These are phyloP conservation scores for Sungouiella thailandica DNA, from an alignment of 805 yeast species.

Conservation along the genomic window DNA sequence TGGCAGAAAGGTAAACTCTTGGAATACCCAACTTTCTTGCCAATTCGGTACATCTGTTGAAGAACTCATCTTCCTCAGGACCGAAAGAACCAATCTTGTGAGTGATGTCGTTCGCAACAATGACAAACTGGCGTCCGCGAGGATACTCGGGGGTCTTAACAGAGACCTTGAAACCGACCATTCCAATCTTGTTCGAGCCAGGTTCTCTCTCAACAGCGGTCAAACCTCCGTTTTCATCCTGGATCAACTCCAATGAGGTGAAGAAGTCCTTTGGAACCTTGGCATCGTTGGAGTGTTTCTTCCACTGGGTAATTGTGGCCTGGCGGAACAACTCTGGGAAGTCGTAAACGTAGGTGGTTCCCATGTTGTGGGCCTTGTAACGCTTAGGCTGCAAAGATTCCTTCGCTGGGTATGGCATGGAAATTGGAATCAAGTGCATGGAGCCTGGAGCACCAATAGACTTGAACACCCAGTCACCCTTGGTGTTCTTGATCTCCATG, in stretches of 20 bases:
- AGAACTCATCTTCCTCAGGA: slow-evolving; percentile 90
- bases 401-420: slow-evolving; percentile 95
- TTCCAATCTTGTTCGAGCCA: slow-evolving; percentile 93
- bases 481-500: slow-evolving; percentile 86
- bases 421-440: slow-evolving; percentile 94
- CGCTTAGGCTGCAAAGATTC: slow-evolving; percentile 98
- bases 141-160: slow-evolving; percentile 98
- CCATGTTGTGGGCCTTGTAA: slow-evolving; percentile 96
- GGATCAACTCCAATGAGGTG: slow-evolving; percentile 77
- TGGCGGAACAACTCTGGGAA: slow-evolving; percentile 98
- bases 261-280: slow-evolving; percentile 76
- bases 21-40: slow-evolving; percentile 93
- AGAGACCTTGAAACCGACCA: slow-evolving; percentile 91
- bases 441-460: slow-evolving; percentile 92
- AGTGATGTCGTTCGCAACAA: slow-evolving; percentile 96
- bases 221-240: slow-evolving; percentile 69
- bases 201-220: slow-evolving; percentile 93
- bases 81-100: slow-evolving; percentile 98
- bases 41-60: slow-evolving; percentile 86
- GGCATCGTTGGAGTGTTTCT: slow-evolving; percentile 48
- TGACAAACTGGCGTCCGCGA: slow-evolving; percentile 85
- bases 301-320: slow-evolving; percentile 84
- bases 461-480: slow-evolving; percentile 96
- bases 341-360: slow-evolving; percentile 96
- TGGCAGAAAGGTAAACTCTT: slow-evolving; percentile 91